Base-by-base conservation (phyloP, 2,329 filamentous ascomycete genomes). In the Knufia petricola region DNA sequence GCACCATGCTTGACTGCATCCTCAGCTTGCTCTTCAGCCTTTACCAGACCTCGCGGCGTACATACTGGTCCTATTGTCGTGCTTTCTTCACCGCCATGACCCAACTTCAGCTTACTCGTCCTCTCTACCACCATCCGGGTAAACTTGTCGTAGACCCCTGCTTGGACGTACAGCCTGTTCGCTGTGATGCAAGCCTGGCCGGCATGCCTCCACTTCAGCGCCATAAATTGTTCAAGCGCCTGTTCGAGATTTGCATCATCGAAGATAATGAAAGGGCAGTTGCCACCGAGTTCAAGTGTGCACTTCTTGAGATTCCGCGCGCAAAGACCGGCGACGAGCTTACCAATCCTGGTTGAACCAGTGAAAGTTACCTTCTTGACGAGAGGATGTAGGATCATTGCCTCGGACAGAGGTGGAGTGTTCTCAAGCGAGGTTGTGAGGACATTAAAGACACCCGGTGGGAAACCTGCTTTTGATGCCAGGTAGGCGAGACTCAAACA, bases 1-100 rank as follows among this genome's bases (percentile, higher is more conserved):
- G 77, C 84, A 2, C 83, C 83, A 32, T 76, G 72, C 48, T 72
- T 72, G 47, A 73, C 71, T 2, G 83, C 84, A 61, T 86, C 80
- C 39, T 76, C 71, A 26, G 85, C 77, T 53, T 85, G 79, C n/a
- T 55, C 59, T 28, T 60, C 50, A 1, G 76, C 76, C 61, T 80
- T 79, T 24, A 75, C 72, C 0, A 81, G 62, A 43, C 73, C 71
- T 2, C 75, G 70, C 2, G 75, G 69, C 0, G 76, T 79, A 0
- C 77, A 81, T 19, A 81, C 67, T 1, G 78, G 76, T 0, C 78
- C 78, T 72, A 81, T 76, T 0, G 77, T 80, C 0, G 76, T 78
- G 34, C 64, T 68, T 26, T 72, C 62, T 3, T 69, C 64, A 6
- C 73, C 65, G n/a, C 78, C 77, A 56, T 81, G 77, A n/a, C 78